A percentile compares a stretch with the other conserved stretches of the same genome.
Conservation (phyloP, 192 early-diverging fungal genomes). For the Spizellomyces sp. region DNA sequence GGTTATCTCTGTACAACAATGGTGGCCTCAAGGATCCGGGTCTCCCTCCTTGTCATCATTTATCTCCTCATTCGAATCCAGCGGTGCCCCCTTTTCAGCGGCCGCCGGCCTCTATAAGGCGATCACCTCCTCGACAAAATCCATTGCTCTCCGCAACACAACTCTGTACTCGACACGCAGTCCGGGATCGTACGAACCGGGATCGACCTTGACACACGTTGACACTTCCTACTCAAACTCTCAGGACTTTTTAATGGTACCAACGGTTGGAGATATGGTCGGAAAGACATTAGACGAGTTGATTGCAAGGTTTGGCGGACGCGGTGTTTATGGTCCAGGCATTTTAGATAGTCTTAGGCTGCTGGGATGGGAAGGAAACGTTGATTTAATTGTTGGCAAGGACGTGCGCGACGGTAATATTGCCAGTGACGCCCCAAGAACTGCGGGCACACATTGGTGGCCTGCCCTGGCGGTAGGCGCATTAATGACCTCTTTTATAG, state of each 20-base stretch:
- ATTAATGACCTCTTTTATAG: background rate
- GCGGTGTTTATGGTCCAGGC: constrained; percentile 33
- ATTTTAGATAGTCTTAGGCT: constrained; percentile 19
- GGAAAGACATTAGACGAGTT: constrained; percentile 36
- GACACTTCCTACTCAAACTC: constrained; percentile 31
- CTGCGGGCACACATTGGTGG: background rate
- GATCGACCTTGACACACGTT: constrained; percentile 38
- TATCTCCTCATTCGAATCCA: constrained; percentile 25
- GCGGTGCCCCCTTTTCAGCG: constrained; percentile 24
- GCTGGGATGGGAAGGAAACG: constrained; percentile 34
- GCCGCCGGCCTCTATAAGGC: constrained; percentile 4
- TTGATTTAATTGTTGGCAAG: constrained; percentile 1
- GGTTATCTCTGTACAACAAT: background rate
- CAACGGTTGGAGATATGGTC: constrained; percentile 10
- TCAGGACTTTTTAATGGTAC: constrained; percentile 47
- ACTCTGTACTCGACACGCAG: constrained; percentile 4
- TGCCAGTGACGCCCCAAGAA: background rate
- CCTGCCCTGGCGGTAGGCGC: background rate
- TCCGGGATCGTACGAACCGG: constrained; percentile 16
- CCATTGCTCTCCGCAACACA: constrained; percentile 10
- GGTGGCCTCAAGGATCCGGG: constrained; percentile 1
- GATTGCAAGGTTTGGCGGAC: constrained; percentile 19
- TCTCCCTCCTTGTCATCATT: background rate
- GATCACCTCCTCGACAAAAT: constrained; percentile 4
- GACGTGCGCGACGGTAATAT: background rate